Evolutionary conservation across 2,329 filamentous ascomycete species (phyloP), one percentile per base, ranked within the genome.

Genomic region (Ophiocordyceps camponoti-saundersi): DNA sequence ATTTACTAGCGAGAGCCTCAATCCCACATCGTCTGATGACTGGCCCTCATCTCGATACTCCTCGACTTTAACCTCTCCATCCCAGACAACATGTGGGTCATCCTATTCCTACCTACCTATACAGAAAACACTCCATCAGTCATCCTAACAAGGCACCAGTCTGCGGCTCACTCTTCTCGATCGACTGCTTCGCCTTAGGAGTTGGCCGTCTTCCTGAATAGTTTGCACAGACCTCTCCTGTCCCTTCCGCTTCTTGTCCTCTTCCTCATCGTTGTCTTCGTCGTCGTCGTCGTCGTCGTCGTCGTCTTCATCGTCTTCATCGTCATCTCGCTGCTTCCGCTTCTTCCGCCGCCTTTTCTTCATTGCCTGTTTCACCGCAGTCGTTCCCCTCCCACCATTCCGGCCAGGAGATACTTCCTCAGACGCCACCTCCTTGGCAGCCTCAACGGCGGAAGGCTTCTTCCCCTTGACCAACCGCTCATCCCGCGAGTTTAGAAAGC

Each of bases 401-500:
- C 21, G 45, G 34, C 20, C 36, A 21, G 30, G 48, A 48, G 23
- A 41, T 45, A 7, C 43, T 44, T 45, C 44, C 26, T 46, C 34
- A 8, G 16, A 36, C 20, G 16, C 29, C 34, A 7, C 12, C 8
- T 30, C 23, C 36, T 15, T 20, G 18, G 15, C 32, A 11, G 13
- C 8, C 8, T 30, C 23, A 36, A n/a, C 26, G 18, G 22, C 32
- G 2, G 13, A n/a, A 1, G 44, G 34, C 51, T 63, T 65, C 29
- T 59, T 58, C 1, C 73, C 72, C 2, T 75, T 63, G 1, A 70
- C 69, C 50, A 59, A 69, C 41, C 69, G 68, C 60, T 90, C 85
- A 47, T 88, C 80, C 2, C 80, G 74, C 0, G 78, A 70, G 22
- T 79, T 74, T 6, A 95, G 65, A 56, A 95, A 95, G 0, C 90